phyloP scores from a whole-genome alignment of 2,329 filamentous ascomycete genomes.

The Bipolaris oryzae region DNA sequence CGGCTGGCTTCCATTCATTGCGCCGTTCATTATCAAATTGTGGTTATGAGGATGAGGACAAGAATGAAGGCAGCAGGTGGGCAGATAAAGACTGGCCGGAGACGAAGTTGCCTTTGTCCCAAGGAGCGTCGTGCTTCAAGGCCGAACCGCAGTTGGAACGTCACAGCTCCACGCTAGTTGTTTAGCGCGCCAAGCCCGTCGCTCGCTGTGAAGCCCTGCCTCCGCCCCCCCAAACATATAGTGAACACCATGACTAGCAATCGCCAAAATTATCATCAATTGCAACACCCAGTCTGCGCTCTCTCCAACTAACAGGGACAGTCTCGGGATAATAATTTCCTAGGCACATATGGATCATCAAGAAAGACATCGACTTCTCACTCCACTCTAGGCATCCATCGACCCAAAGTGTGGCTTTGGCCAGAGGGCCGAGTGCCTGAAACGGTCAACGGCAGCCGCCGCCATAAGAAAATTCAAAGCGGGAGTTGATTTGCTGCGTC shows the following conservation, averaged over 20 bases:
- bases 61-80: constrained; percentile 40
- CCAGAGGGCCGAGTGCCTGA: background rate
- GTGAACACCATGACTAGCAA: constrained; percentile 13
- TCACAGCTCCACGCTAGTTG: constrained; percentile 21
- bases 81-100: constrained; percentile 16
- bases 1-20: constrained; percentile 28
- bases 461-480: background rate
- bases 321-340: background rate
- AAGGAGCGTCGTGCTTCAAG: constrained; percentile 4
- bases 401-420: background rate
- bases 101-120: constrained; percentile 17
- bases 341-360: background rate
- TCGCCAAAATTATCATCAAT: background rate
- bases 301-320: background rate
- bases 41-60: constrained; percentile 15
- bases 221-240: constrained; percentile 10
- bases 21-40: constrained; percentile 22
- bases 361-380: background rate
- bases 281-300: background rate
- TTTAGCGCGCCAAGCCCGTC: constrained; percentile 14
- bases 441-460: background rate
- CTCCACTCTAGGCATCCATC: constrained; percentile 1
- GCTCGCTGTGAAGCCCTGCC: constrained; percentile 7
- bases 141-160: constrained; percentile 14
- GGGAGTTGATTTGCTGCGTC: background rate